Evolutionary conservation across 495 filamentous ascomycete genomes (phyloP).

Genomic region (Talaromyces liani): DNA sequence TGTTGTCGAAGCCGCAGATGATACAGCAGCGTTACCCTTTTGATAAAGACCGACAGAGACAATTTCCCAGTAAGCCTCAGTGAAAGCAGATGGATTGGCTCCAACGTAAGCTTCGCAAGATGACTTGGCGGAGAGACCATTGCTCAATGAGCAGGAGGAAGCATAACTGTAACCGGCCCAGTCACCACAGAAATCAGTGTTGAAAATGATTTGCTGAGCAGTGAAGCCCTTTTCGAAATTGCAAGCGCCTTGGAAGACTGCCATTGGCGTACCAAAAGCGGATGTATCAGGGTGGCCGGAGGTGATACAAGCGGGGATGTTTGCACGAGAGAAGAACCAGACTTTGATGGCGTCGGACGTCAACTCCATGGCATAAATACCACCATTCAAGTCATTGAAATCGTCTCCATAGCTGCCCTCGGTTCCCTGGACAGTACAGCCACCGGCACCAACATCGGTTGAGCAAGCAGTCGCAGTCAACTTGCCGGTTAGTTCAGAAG

Average conservation of each 20-base stretch:
- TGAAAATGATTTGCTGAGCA: constrained; percentile 67
- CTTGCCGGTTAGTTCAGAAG: not conserved
- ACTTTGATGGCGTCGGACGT: constrained; percentile 57
- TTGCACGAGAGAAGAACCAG: constrained; percentile 66
- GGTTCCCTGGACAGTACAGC: constrained; percentile 38
- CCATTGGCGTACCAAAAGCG: constrained; percentile 61
- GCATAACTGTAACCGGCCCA: constrained; percentile 66
- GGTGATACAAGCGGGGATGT: constrained; percentile 52
- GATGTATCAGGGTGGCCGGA: constrained; percentile 51
- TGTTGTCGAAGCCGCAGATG: constrained; percentile 7
- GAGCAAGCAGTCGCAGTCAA: constrained; percentile 43
- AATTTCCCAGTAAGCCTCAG: constrained; percentile 63
- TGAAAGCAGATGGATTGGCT: constrained; percentile 51
- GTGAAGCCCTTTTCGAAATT: constrained; percentile 59
- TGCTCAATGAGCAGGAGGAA: constrained; percentile 17
- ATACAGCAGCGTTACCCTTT: constrained; percentile 9
- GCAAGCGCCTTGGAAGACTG: constrained; percentile 51
- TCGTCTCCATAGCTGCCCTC: constrained; percentile 56
- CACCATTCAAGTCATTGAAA: constrained; percentile 69
- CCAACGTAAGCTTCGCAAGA: constrained; percentile 58
- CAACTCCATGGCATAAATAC: constrained; percentile 76
- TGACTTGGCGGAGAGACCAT: constrained; percentile 21
- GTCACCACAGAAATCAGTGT: constrained; percentile 83
- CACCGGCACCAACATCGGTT: constrained; percentile 40
- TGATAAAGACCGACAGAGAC: constrained; percentile 62